Evolutionary conservation across 805 yeast species (phyloP).

Genomic region (Wickerhamiella azyma): DNA sequence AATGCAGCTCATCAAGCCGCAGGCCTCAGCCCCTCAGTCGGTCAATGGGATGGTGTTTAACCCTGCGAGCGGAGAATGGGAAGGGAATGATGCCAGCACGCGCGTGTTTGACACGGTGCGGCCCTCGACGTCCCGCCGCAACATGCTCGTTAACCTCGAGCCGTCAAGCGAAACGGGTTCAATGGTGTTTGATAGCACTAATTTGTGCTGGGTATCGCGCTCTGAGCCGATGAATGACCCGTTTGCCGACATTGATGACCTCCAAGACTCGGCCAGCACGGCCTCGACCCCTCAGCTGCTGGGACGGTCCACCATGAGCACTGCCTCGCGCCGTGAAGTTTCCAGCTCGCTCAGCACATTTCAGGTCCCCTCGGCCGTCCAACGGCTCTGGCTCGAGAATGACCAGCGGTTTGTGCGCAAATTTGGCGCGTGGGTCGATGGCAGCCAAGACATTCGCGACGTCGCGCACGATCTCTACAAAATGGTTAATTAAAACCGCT

Average conservation of each 20-base stretch:
- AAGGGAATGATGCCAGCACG: conserved; percentile 19
- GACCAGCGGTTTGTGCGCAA: conserved; percentile 21
- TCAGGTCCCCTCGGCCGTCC: conserved; percentile 12
- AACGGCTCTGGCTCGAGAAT: conserved; percentile 18
- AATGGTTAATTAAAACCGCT: conserved; percentile 15
- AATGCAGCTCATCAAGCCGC: conserved; percentile 5
- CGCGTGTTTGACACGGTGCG: conserved; percentile 13
- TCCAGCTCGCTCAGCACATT: conserved; percentile 16
- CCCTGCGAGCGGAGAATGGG: conserved; percentile 19
- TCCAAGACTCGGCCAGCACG: background rate
- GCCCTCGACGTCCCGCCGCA: conserved; percentile 5
- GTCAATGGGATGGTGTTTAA: conserved; percentile 21
- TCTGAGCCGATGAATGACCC: conserved; percentile 18
- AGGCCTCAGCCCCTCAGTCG: conserved; percentile 3
- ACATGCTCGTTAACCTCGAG: conserved; percentile 12
- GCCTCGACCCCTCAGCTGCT: conserved; percentile 7
- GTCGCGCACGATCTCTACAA: conserved; percentile 16
- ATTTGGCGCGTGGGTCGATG: conserved; percentile 21
- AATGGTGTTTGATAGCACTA: conserved; percentile 18
- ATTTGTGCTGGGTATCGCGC: conserved; percentile 17
- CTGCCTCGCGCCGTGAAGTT: conserved; percentile 14
- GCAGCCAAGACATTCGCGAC: conserved; percentile 14
- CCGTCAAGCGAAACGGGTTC: conserved; percentile 8
- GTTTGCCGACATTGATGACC: conserved; percentile 17
- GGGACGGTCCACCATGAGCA: conserved; percentile 4